Evolutionary conservation across 495 filamentous ascomycete genomes (phyloP).

Genomic region (Lineolata rhizophorae): DNA sequence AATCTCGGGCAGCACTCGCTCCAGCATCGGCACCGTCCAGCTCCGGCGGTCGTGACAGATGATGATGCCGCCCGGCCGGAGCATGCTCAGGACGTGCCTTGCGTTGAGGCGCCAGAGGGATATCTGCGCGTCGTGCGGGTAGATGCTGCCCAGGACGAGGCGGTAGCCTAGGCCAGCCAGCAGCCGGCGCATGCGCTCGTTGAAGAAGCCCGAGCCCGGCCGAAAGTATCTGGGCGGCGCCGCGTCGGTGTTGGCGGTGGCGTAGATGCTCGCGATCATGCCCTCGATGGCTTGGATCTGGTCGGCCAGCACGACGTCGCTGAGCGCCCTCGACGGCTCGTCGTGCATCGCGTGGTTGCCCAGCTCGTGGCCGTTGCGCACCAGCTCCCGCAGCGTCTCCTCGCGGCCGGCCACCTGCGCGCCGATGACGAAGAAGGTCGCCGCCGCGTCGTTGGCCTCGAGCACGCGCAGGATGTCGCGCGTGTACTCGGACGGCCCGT

Average conservation of each 20-base stretch:
- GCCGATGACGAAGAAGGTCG: conserved; percentile 32
- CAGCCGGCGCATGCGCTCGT: conserved; percentile 34
- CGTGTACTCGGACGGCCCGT: conserved; percentile 56
- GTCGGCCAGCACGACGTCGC: conserved; percentile 10
- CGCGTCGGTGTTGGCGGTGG: conserved; percentile 12
- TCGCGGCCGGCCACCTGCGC: conserved; percentile 42
- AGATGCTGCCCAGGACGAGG: conserved; percentile 58
- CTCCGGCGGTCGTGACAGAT: conserved; percentile 62
- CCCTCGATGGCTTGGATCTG: conserved; percentile 23
- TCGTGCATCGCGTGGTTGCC: conserved; percentile 77
- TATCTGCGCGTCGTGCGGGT: conserved; percentile 73
- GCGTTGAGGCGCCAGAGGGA: conserved; percentile 44
- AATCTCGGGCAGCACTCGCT: conserved; percentile 45
- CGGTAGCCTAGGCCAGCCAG: conserved; percentile 34
- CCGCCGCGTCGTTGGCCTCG: conserved; percentile 18
- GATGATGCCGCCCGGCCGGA: conserved; percentile 51
- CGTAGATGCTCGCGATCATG: conserved; percentile 33
- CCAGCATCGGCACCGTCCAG: conserved; percentile 62
- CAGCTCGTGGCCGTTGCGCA: conserved; percentile 45
- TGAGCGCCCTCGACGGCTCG: conserved; percentile 35
- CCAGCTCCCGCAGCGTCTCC: conserved; percentile 31
- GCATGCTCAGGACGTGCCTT: conserved; percentile 58
- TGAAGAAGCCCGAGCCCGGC: conserved; percentile 66
- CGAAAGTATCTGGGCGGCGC: conserved; percentile 40
- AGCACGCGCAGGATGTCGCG: conserved; percentile 44